phyloP scores from a whole-genome alignment of 2,329 filamentous ascomycete species.

The Aspergillus pseudonomiae region DNA sequence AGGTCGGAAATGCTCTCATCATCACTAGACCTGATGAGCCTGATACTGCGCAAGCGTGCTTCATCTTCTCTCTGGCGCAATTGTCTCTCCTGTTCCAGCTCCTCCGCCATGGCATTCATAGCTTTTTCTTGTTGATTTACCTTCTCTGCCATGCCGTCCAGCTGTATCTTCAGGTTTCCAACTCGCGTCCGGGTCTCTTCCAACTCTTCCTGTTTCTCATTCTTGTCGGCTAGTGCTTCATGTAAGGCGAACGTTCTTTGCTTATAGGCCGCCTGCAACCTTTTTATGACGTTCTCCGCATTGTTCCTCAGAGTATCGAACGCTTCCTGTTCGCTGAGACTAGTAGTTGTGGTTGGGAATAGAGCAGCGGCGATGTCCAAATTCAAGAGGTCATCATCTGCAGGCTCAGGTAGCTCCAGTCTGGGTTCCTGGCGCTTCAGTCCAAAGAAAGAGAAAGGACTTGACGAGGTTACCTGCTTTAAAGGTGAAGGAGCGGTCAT shows the following conservation, averaged over 20 bases:
- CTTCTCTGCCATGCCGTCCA: constrained; percentile 62
- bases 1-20: constrained; percentile 37
- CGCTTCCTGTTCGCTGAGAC: constrained; percentile 55
- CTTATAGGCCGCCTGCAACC: constrained; percentile 61
- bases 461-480: constrained; percentile 38
- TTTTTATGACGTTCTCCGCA: constrained; percentile 57
- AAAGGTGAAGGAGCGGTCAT: constrained; percentile 35
- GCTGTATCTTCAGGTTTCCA: constrained; percentile 61
- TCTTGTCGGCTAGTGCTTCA: constrained; percentile 57
- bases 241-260: constrained; percentile 54
- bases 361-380: constrained; percentile 58
- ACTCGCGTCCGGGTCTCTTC: constrained; percentile 62
- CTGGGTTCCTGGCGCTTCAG: constrained; percentile 36
- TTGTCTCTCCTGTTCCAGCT: constrained; percentile 50
- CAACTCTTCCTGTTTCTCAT: constrained; percentile 62
- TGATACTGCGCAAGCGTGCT: constrained; percentile 37
- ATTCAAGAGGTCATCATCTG: constrained; percentile 58
- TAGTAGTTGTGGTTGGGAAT: constrained; percentile 55
- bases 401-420: constrained; percentile 36
- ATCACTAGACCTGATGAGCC: constrained; percentile 34
- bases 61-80: constrained; percentile 44
- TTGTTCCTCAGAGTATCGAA: constrained; percentile 61
- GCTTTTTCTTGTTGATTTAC: constrained; percentile 59
- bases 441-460: constrained; percentile 49
- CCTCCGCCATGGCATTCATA: constrained; percentile 55